Percentiles rank a stretch among this genome's conserved stretches.
These are phyloP conservation scores for Pholiota microspora DNA, from an alignment of 768 basidiomycete species.

Conservation along the genomic window DNA sequence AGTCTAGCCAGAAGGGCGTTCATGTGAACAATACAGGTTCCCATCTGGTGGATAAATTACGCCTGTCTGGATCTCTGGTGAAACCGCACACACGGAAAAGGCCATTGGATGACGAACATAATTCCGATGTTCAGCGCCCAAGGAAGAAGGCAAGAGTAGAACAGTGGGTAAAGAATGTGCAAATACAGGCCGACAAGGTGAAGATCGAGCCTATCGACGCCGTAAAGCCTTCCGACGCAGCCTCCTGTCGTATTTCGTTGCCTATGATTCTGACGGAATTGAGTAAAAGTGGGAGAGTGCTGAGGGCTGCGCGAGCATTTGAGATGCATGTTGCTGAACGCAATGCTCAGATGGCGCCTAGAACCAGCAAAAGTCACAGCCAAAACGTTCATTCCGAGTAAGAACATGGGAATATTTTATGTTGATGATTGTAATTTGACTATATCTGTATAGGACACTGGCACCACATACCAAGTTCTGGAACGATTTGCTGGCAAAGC, in stretches of 20 bases:
- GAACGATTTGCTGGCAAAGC: slow-evolving; percentile 20
- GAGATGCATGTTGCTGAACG: not conserved
- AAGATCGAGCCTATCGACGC: slow-evolving; percentile 4
- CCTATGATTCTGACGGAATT: not conserved
- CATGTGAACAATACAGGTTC: not conserved
- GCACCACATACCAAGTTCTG: slow-evolving; percentile 19
- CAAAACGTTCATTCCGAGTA: not conserved
- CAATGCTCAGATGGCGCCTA: not conserved
- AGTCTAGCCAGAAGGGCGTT: not conserved
- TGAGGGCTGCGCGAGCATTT: not conserved
- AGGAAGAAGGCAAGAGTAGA: not conserved
- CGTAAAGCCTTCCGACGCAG: not conserved
- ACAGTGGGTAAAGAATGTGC: not conserved
- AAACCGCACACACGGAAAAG: not conserved
- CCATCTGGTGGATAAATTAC: not conserved
- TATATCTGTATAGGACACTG: not conserved
- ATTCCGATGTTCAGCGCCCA: not conserved
- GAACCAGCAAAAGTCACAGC: not conserved
- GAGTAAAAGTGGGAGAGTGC: not conserved
- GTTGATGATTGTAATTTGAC: not conserved
- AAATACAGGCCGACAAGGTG: not conserved
- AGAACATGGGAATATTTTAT: not conserved
- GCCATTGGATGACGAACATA: not conserved
- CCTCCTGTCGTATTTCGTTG: not conserved
- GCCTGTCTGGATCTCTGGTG: not conserved